These are phyloP conservation scores for Exophiala bonariae DNA, from an alignment of 2,329 filamentous ascomycete genomes.

Conservation along the genomic window DNA sequence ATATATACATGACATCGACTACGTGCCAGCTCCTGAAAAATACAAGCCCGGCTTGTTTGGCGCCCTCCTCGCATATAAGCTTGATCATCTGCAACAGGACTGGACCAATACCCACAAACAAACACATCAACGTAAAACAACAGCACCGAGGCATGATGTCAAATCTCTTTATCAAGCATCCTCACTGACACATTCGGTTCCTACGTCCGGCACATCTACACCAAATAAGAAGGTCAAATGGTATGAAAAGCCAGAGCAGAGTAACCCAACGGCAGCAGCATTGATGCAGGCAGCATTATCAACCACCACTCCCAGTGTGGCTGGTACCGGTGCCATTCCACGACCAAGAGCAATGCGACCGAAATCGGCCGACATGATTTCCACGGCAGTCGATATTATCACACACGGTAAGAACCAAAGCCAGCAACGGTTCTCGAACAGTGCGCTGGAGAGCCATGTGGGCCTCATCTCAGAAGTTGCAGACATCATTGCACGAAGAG, in stretches of 20 bases:
- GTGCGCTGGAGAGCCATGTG: background rate
- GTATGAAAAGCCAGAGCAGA: conserved; percentile 19
- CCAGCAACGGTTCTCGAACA: background rate
- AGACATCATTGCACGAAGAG: conserved; percentile 11
- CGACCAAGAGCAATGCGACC: background rate
- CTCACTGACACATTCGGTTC: background rate
- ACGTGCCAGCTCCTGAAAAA: conserved; percentile 7
- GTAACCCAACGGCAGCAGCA: background rate
- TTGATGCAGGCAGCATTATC: conserved; percentile 7
- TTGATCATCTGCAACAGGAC: conserved; percentile 5
- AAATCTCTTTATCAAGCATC: background rate
- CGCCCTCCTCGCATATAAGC: conserved; percentile 5
- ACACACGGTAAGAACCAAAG: background rate
- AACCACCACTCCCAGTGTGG: conserved; percentile 1
- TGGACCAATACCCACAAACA: background rate
- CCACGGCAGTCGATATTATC: conserved; percentile 3
- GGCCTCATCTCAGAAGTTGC: conserved; percentile 8
- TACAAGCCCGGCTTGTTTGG: conserved; percentile 15
- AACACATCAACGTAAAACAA: background rate
- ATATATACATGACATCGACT: conserved; percentile 9
- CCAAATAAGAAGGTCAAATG: conserved; percentile 22
- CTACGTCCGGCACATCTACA: conserved; percentile 10
- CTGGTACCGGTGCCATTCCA: background rate
- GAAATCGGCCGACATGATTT: background rate
- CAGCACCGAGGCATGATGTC: background rate